Base-by-base conservation (phyloP, 208 protist genomes). In the Trypanosomatidae sp. region DNA sequence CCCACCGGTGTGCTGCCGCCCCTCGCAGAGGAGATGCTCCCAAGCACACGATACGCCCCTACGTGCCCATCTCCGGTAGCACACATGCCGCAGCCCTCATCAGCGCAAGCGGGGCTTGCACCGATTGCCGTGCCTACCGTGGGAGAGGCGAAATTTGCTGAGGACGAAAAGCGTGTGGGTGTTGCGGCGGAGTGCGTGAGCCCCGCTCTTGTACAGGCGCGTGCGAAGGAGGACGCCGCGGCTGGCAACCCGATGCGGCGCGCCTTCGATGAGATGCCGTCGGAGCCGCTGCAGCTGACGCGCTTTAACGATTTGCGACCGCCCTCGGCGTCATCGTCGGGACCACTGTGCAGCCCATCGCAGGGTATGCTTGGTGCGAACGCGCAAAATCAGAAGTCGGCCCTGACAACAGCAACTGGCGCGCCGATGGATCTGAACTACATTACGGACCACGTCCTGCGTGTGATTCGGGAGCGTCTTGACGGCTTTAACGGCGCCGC, bases 361-460 rank as follows among this genome's bases (percentile, higher is more conserved):
- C 52, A 79, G 33, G n/a, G n/a, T n/a, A 52, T 9, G 4, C 9
- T 43, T 1, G 55, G 43, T n/a, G 43, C 1, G 39, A 15, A 5
- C 52, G n/a, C n/a, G n/a, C n/a, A n/a, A n/a, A n/a, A n/a, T n/a
- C n/a, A n/a, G n/a, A n/a, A n/a, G n/a, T n/a, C n/a, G n/a, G n/a
- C n/a, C n/a, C n/a, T n/a, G n/a, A n/a, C n/a, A n/a, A n/a, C n/a
- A n/a, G n/a, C n/a, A n/a, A 73, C 8, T 8, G 25, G 13, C 46
- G 59, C 13, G 25, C 30, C 62, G 7, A 12, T 65, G 13, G 69
- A 79, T 28, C 36, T 79, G 62, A 46, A 74, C 55, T 66, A 33
- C 53, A 70, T 79, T 39, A 74, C 75, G 9, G 75, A 74, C 15
- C 69, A 71, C 33, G 75, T 79, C 13, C 49, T 73, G 68, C 62